These are phyloP conservation scores for Aureobasidium zeae DNA, from an alignment of 2,329 filamentous ascomycete genomes.

Conservation along the genomic window DNA sequence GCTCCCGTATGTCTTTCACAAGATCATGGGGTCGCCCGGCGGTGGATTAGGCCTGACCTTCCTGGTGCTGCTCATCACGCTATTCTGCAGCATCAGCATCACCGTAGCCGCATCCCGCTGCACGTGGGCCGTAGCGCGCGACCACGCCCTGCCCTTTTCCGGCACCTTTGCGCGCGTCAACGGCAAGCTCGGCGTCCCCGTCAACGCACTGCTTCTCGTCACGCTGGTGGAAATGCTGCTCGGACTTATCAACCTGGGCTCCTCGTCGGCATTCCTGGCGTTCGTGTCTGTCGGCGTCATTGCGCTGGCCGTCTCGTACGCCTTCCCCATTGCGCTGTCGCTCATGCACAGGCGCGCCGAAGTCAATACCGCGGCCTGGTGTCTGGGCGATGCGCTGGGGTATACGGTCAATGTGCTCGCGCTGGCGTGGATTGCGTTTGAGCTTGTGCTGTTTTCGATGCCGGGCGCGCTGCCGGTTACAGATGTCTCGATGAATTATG, in stretches of 20 bases:
- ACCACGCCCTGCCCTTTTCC: constrained; percentile 36
- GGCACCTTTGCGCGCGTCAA: constrained; percentile 31
- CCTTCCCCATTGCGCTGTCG: constrained; percentile 47
- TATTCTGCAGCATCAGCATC: constrained; percentile 47
- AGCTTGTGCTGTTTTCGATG: constrained; percentile 40
- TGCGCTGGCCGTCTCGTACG: constrained; percentile 47
- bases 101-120: constrained; percentile 40
- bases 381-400: constrained; percentile 17
- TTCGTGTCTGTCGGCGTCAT: constrained; percentile 49
- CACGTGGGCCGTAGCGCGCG: constrained; percentile 40
- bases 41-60: constrained; percentile 41
- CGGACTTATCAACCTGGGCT: constrained; percentile 42
- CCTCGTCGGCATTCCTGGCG: constrained; percentile 39
- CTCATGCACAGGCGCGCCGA: constrained; percentile 34
- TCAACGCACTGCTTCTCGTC: constrained; percentile 35
- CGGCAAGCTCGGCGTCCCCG: constrained; percentile 30
- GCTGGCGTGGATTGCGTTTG: constrained; percentile 24
- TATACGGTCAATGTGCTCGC: constrained; percentile 22
- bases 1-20: constrained; percentile 43
- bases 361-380: constrained; percentile 20
- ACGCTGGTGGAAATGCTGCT: constrained; percentile 42
- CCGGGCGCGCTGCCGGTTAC: constrained; percentile 47
- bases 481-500: constrained; percentile 48
- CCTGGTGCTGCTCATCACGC: constrained; percentile 41
- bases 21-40: constrained; percentile 41